Evolutionary conservation across 768 basidiomycete genomes (phyloP), one percentile per base, ranked within the genome.

Genomic region (Serendipita sp.): DNA sequence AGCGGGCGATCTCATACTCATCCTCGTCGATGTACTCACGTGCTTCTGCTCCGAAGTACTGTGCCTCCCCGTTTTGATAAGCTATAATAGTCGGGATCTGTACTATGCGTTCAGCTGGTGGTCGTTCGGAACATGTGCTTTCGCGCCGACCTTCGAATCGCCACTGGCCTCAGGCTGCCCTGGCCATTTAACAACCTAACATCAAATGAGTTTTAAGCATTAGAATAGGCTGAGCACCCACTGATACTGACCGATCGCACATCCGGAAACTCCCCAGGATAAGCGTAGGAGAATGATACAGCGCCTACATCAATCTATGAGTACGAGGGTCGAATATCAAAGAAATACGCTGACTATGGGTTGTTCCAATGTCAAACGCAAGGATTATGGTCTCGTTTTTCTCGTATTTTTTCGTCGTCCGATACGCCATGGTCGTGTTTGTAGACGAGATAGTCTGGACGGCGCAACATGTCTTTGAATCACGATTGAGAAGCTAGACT

Each of bases 31-130:
- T 14, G 22, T 33, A 56, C 38, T 63, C 62, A 13, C 42, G 34
- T 17, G 62, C 62, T 7, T 63, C 62, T 16, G 62, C 62, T 16
- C 62, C 62, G 24, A 34, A 63, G 7, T 48, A 28, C 9, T 38
- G 20, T 17, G 50, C 33, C 20, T 58, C 17, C 16, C 34, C 53
- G 26, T 28, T 22, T 38, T 44, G 34, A 45, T 63, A 63, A 13
- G 50, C 17, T 14, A 63, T 50, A 5, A 63, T 11, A n/a, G 62
- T 63, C 2, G 26, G 48, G 5, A 44, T 42, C 51, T 63, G 56
- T n/a, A 20, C 7, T 9, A 48, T 30, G n/a, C n/a, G n/a, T n/a
- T 53, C 56, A 60, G 34, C 14, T 38, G 34, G 34, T 14, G 7
- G 7, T 38, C 34, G 14, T 7, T 14, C 7, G 7, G 14, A 38